Base-by-base conservation (phyloP, 1,284 basidiomycete genomes). In the Phlebopus sp. region DNA sequence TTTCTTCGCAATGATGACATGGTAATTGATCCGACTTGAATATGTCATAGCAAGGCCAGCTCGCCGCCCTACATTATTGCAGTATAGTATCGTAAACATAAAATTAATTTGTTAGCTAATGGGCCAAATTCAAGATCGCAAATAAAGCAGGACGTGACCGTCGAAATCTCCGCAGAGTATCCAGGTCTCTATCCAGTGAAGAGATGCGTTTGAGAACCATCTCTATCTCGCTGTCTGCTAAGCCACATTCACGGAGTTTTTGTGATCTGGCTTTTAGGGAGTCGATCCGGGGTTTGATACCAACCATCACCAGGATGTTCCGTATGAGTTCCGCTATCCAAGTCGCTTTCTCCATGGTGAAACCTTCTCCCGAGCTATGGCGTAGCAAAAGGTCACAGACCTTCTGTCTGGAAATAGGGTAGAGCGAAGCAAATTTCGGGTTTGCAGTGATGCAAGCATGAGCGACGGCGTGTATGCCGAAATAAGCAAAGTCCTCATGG, bases 391-490 rank as follows among this genome's bases (percentile, higher is more conserved):
- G 61, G 15, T 56, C 51, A 36, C 60, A 57, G 17, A 67, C 57
- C 30, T 31, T 45, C 44, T 52, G 44, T 34, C 59, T 49, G 27
- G 63, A 66, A 23, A 38, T 36, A 31, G 40, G 31, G 36, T 63
- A 66, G 37, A 59, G 59, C 4, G 62, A 55, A 15, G 42, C n/a
- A 38, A 64, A 62, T 23, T 52, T 46, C 38, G 47, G 63, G 53
- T 42, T 69, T 31, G 61, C 49, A 19, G 64, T 67, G 25, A 61
- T 56, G 44, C 63, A 67, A 34, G 61, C 64, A 17, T 60, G 61
- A 37, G 51, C 63, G 37, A 52, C 21, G 8, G 40, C 36, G 14
- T 34, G 40, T 14, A 67, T 62, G 30, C 49, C 52, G 37, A 36
- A 56, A 8, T 52, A 49, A 2, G 37, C 8, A 43, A 63, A 62